Evolutionary conservation across 306 rosid species (phyloP), one percentile per base, ranked within the genome.

Genomic region (Trifolium fragiferum): DNA sequence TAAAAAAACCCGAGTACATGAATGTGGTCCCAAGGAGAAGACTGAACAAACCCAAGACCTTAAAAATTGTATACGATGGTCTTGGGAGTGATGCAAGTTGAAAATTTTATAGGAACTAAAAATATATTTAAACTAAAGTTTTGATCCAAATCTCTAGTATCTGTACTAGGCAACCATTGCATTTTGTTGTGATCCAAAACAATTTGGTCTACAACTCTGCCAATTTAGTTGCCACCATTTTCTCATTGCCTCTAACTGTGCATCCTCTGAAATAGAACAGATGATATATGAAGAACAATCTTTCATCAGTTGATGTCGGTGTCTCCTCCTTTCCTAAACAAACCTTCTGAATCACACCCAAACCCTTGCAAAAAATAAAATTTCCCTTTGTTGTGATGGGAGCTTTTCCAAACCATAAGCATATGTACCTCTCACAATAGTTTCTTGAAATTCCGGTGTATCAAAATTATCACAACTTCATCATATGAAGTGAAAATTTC

Each of bases 281-380:
- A 96, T 95, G 23, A 97, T 97, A 80, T 93, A 93, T 80, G 89
- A 93, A 66, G 98, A 85, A 78, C 98, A 85, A 78, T 97, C 44
- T 40, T 40, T 9, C 44, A 40, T 2, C 44, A 10, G 44, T 40
- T 40, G 2, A 40, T 8, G 44, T 8, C 10, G 44, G 13, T 37
- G 40, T 5, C 40, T 8, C 40, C 9, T 4, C 38, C 8, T 35
- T 38, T 38, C 44, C 44, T 8, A 38, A 38, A 38, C 9, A 3
- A 38, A 12, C 44, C 44, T 8, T 8, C 3, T 38, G 44, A 38
- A 8, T 40, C 13, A 3, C 44, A 10, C 10, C 13, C 44, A 40
- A 40, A 9, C 44, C 44, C 44, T 40, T 40, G 44, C 44, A 40
- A 40, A 40, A 40, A 40, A 40, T 10, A 13, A 40, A 40, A 10